Conservation (phyloP, 257 asterid genomes). For the Lycium barbarum region DNA sequence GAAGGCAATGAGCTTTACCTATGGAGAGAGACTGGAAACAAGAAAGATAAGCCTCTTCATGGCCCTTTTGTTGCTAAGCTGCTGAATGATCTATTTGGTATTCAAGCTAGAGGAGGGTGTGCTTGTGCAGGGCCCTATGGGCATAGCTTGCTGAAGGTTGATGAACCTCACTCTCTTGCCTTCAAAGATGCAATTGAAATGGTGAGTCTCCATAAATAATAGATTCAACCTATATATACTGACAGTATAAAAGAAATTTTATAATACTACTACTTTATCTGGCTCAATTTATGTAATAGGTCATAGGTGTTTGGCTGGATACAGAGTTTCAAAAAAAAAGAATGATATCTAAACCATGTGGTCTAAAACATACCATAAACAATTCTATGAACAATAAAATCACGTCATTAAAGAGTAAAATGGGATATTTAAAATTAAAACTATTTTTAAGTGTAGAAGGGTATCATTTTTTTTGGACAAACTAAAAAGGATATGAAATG, state of each 20-base stretch:
- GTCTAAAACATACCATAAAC: too few relatives aligned
- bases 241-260: not conserved
- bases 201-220: not conserved
- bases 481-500: not conserved
- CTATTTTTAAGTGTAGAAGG: too few relatives aligned
- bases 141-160: constrained; percentile 49
- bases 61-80: constrained; percentile 64
- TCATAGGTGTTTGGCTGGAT: too few relatives aligned
- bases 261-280: too few relatives aligned
- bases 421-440: too few relatives aligned
- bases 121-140: constrained; percentile 67
- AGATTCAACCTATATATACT: not conserved
- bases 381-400: too few relatives aligned
- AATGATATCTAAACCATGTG: too few relatives aligned
- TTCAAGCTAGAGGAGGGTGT: constrained; percentile 72
- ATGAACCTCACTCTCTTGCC: constrained; percentile 42
- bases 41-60: constrained; percentile 48
- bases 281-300: too few relatives aligned
- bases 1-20: constrained; percentile 14
- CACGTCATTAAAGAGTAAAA: too few relatives aligned
- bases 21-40: constrained; percentile 23
- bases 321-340: too few relatives aligned
- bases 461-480: too few relatives aligned
- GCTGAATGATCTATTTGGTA: constrained; percentile 62
- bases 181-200: constrained; percentile 35